Evolutionary conservation across 768 basidiomycete genomes (phyloP).

Genomic region (Boletus coccyginus): DNA sequence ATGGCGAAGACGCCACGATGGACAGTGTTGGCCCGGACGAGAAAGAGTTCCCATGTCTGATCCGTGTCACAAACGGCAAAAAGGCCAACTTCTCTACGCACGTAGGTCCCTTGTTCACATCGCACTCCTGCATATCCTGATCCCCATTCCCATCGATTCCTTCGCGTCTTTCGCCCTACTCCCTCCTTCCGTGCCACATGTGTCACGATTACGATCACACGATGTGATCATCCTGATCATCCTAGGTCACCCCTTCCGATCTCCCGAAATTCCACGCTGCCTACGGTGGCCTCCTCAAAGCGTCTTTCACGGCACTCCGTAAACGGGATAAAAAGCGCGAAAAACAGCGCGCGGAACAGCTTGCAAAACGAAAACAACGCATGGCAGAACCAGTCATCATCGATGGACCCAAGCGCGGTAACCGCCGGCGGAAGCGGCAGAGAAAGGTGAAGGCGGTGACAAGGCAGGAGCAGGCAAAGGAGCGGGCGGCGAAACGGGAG

Average conservation of each 20-base stretch:
- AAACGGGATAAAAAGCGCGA: constrained; percentile 96
- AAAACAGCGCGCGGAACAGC: constrained; percentile 69
- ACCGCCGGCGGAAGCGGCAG: constrained; percentile 68
- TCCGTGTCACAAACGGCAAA: constrained; percentile 75
- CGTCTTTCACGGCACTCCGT: constrained; percentile 74
- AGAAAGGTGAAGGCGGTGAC: constrained; percentile 61
- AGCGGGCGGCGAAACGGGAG: constrained; percentile 57
- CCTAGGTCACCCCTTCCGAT: constrained; percentile 57
- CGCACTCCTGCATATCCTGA: not conserved
- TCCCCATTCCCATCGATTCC: not conserved
- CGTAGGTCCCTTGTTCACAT: constrained; percentile 43
- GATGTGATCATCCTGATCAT: not conserved
- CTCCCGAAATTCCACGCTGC: constrained; percentile 66
- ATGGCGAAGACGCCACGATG: constrained; percentile 64
- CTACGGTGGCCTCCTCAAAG: constrained; percentile 79
- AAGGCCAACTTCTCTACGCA: constrained; percentile 69
- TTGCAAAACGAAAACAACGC: constrained; percentile 66
- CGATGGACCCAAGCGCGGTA: constrained; percentile 72
- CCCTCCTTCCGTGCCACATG: not conserved
- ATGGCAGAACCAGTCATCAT: constrained; percentile 73
- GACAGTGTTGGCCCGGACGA: constrained; percentile 33
- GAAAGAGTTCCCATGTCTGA: constrained; percentile 74
- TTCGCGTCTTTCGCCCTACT: not conserved
- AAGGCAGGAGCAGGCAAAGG: constrained; percentile 71
- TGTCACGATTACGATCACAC: not conserved